Conservation (phyloP, 1,284 basidiomycete genomes). For the Cryptococcus hybrid region DNA sequence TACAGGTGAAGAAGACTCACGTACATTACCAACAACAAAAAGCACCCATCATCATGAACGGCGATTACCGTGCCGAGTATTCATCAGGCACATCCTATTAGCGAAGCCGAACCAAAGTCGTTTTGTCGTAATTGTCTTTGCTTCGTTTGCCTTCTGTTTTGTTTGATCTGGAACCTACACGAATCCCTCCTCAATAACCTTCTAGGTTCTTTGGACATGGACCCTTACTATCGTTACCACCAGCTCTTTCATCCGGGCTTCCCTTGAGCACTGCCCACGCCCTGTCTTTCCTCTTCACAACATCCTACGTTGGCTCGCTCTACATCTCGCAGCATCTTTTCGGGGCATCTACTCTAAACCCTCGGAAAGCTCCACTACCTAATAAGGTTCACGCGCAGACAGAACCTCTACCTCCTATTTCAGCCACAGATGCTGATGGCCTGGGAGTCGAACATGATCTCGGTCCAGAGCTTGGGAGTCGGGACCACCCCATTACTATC, state of each 20-base stretch:
- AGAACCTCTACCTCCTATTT: slow-evolving; percentile 13
- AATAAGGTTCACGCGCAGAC: background rate
- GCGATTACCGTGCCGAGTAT: too few relatives aligned
- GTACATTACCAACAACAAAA: too few relatives aligned
- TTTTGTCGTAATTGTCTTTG: too few relatives aligned
- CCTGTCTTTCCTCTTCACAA: slow-evolving; percentile 45
- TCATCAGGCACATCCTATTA: too few relatives aligned
- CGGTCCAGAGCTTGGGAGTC: slow-evolving; percentile 24
- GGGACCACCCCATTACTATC: slow-evolving; percentile 50
- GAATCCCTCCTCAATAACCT: too few relatives aligned
- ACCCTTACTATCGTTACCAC: slow-evolving; percentile 61
- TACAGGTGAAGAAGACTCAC: too few relatives aligned
- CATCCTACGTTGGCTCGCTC: slow-evolving; percentile 53
- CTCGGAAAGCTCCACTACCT: background rate
- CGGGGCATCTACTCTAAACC: background rate
- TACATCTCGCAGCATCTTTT: slow-evolving; percentile 47
- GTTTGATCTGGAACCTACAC: too few relatives aligned
- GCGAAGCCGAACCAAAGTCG: too few relatives aligned
- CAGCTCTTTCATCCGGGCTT: slow-evolving; percentile 11
- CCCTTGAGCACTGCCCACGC: slow-evolving; percentile 28
- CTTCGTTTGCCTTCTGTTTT: too few relatives aligned
- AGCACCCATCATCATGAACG: too few relatives aligned
- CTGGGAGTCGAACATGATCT: slow-evolving; percentile 1
- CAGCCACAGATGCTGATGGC: slow-evolving; percentile 10
- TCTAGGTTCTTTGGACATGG: too few relatives aligned